Evolutionary conservation across 1,284 basidiomycete species (phyloP).

Genomic region (Hypsizygus ulmarius): DNA sequence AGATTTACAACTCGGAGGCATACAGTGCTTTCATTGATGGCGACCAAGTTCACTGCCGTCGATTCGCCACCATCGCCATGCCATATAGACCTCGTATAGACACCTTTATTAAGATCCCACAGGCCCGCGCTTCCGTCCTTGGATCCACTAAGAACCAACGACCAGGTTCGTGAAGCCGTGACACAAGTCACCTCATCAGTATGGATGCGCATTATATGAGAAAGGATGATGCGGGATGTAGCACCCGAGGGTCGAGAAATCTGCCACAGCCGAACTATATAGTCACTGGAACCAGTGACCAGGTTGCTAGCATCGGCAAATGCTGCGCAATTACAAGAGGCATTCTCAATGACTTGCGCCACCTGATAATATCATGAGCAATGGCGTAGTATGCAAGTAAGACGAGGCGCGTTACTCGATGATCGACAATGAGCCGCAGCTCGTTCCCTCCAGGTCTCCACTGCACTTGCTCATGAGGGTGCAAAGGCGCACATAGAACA

Average conservation of each 20-base stretch:
- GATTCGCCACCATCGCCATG: slow-evolving; percentile 49
- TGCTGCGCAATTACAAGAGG: slow-evolving; percentile 69
- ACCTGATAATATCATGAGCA: slow-evolving; percentile 40
- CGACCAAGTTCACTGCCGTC: slow-evolving; percentile 62
- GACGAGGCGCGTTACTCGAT: slow-evolving; percentile 46
- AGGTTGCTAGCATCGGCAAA: slow-evolving; percentile 73
- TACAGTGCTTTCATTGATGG: slow-evolving; percentile 85
- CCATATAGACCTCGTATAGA: slow-evolving; percentile 75
- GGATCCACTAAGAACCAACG: slow-evolving; percentile 80
- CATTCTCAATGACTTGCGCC: slow-evolving; percentile 73
- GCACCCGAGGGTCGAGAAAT: slow-evolving; percentile 35
- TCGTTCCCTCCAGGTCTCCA: slow-evolving; percentile 55
- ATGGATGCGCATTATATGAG: slow-evolving; percentile 79
- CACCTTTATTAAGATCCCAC: slow-evolving; percentile 88
- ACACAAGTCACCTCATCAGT: slow-evolving; percentile 67
- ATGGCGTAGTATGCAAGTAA: slow-evolving; percentile 8
- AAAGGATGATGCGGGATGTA: slow-evolving; percentile 41
- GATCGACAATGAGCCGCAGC: slow-evolving; percentile 60
- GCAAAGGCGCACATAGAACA: slow-evolving; percentile 56
- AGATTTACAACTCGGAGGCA: slow-evolving; percentile 27
- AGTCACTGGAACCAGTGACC: slow-evolving; percentile 75
- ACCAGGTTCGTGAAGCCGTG: slow-evolving; percentile 80
- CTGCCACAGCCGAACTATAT: slow-evolving; percentile 79
- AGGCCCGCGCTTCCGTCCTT: slow-evolving; percentile 82
- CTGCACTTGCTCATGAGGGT: slow-evolving; percentile 66